Base-by-base conservation (phyloP, 1,284 basidiomycete genomes). In the Melampsora larici-populina region DNA sequence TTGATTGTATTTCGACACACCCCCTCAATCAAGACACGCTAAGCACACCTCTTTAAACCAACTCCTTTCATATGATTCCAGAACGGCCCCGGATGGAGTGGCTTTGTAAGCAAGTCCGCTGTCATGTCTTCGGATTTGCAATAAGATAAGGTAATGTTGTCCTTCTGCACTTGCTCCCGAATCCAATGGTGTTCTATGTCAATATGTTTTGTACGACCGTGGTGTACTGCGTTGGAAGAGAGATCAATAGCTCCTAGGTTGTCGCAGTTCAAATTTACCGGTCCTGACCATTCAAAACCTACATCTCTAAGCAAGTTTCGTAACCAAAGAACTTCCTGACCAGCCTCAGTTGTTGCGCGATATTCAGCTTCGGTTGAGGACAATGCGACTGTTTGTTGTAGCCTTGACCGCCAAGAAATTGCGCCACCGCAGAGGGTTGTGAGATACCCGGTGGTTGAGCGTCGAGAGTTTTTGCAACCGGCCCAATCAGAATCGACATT, bases 101-200 rank as follows among this genome's bases (percentile, higher is more conserved):
- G n/a, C n/a, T n/a, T n/a, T n/a, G n/a, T n/a, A n/a, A n/a, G n/a
- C n/a, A n/a, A n/a, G n/a, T n/a, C n/a, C n/a, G n/a, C n/a, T n/a
- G n/a, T n/a, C n/a, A n/a, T n/a, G n/a, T n/a, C n/a, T n/a, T n/a
- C n/a, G n/a, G n/a, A n/a, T 36, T 36, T 36, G 36, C 36, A 36
- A 36, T 36, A 36, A 4, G 36, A 4, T 9, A 36, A 36, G 9
- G 36, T 36, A 36, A 36, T 36, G 3, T 9, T 36, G 36, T 36
- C 36, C 9, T 36, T 3, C 9, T 36, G 3, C 36, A 36, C 33
- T 24, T 66, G 65, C n/a, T 66, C 65, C 7, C 36, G 31, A 1
- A 66, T 66, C 65, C 65, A 66, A 43, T 36, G 65, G 65, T 66
- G 65, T 11, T 66, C 65, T 9, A 66, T 66, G 18, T 36, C 63